These are phyloP conservation scores for Euphorbia lathyris DNA, from an alignment of 345 rosid species.

Conservation along the genomic window DNA sequence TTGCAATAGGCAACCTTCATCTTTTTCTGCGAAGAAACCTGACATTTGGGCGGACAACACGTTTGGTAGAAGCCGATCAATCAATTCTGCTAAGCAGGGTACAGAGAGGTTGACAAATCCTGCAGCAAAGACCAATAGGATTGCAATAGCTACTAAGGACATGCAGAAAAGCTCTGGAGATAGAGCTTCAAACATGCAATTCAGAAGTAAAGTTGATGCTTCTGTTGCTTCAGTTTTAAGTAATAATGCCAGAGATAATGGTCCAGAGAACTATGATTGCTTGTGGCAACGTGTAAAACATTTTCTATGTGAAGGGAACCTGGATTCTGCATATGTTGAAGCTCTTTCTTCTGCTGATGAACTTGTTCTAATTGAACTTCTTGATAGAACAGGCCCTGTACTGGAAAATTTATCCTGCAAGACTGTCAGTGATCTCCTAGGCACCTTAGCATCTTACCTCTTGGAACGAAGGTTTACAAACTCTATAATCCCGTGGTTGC, in stretches of 20 bases:
- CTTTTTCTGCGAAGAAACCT: constrained; percentile 42
- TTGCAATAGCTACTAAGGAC: constrained; percentile 37
- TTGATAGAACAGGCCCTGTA: constrained; percentile 85
- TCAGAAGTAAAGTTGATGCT: constrained; percentile 37
- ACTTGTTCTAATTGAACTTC: constrained; percentile 66
- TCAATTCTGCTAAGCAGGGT: constrained; percentile 41
- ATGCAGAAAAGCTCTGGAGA: constrained; percentile 41
- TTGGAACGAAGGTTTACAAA: constrained; percentile 62
- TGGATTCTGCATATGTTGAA: constrained; percentile 78
- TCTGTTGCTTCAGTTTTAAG: constrained; percentile 31
- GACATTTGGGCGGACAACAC: constrained; percentile 53
- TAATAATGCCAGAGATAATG: constrained; percentile 34
- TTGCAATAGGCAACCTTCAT: constrained; percentile 44
- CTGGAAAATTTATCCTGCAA: constrained; percentile 62
- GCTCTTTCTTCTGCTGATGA: constrained; percentile 70
- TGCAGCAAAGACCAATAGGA: constrained; percentile 33
- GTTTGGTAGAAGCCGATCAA: constrained; percentile 44
- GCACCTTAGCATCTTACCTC: constrained; percentile 56
- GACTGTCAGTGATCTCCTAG: constrained; percentile 60
- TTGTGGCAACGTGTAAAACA: constrained; percentile 54
- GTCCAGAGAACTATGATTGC: constrained; percentile 35
- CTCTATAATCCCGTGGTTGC: constrained; percentile 80
- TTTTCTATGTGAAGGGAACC: constrained; percentile 57
- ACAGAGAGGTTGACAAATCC: constrained; percentile 41
- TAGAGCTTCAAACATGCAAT: constrained; percentile 34